These are phyloP conservation scores for Aspergillus spinulosporus DNA, from an alignment of 2,329 filamentous ascomycete genomes.

Conservation along the genomic window DNA sequence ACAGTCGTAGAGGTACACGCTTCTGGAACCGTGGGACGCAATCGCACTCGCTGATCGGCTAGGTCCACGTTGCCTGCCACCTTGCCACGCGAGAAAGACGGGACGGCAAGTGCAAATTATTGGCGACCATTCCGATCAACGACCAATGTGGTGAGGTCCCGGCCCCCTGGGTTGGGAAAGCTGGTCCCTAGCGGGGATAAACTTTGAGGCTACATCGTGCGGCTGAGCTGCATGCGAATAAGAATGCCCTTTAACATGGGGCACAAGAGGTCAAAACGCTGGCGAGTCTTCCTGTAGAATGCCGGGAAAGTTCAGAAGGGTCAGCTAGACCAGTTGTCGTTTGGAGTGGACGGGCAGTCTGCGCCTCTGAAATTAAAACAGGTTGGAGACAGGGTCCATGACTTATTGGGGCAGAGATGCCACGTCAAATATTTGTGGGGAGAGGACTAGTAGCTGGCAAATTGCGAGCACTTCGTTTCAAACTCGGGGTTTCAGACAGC, in stretches of 20 bases:
- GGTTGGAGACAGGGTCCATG: too few species aligned
- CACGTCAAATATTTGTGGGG: too few species aligned
- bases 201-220: slow-evolving; percentile 2
- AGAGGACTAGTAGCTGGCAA: too few species aligned
- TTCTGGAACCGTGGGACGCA: too few species aligned
- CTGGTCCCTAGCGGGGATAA: not conserved
- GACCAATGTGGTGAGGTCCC: slow-evolving; percentile 5
- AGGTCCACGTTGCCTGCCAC: slow-evolving; percentile 8
- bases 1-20: too few species aligned
- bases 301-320: too few species aligned
- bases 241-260: not conserved
- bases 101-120: slow-evolving; percentile 7
- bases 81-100: slow-evolving; percentile 1
- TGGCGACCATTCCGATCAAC: not conserved
- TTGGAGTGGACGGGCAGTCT: too few species aligned
- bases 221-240: not conserved
- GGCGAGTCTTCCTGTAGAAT: slow-evolving; percentile 2
- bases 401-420: too few species aligned
- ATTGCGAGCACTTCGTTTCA: too few species aligned
- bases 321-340: too few species aligned
- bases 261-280: not conserved
- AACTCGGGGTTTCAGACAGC: not conserved
- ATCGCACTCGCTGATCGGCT: not conserved
- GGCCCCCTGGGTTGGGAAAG: not conserved
- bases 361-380: too few species aligned